Conservation (phyloP, 1,139 yeast species). For the Suhomyces taliae region DNA sequence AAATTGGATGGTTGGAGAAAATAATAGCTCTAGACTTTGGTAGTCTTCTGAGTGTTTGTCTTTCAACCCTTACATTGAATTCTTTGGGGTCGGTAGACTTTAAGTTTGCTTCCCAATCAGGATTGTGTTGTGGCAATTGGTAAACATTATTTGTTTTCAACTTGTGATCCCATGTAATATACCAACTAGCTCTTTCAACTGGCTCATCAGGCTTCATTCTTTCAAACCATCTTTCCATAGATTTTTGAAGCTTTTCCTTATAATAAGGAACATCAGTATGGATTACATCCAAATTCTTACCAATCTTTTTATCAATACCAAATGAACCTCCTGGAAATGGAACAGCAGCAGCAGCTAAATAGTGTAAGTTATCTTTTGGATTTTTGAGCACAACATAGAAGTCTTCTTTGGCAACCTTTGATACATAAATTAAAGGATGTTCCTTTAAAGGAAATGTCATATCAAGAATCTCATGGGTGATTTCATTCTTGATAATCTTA, state of each 20-base stretch:
- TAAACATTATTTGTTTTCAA: constrained; percentile 56
- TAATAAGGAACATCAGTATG: constrained; percentile 76
- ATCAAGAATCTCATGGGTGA: constrained; percentile 62
- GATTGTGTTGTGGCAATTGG: constrained; percentile 40
- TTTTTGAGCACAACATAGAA: constrained; percentile 59
- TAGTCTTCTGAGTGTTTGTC: constrained; percentile 51
- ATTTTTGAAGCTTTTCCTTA: constrained; percentile 59
- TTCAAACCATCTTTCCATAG: constrained; percentile 76
- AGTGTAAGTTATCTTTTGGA: constrained; percentile 58
- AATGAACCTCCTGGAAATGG: constrained; percentile 80
- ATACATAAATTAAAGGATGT: constrained; percentile 60
- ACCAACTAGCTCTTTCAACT: constrained; percentile 78
- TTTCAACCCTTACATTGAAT: constrained; percentile 59
- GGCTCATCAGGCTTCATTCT: constrained; percentile 58
- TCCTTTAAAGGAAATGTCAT: constrained; percentile 59
- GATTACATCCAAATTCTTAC: constrained; percentile 60
- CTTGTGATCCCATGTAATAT: constrained; percentile 70
- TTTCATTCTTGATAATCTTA: constrained; percentile 54
- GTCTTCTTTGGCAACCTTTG: constrained; percentile 76
- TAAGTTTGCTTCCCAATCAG: constrained; percentile 31
- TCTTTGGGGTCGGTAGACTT: constrained; percentile 40
- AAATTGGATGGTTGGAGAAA: constrained; percentile 68
- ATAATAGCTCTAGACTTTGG: constrained; percentile 50
- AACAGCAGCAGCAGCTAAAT: constrained; percentile 71
- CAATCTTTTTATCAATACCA: constrained; percentile 59